Conservation (phyloP, 495 filamentous ascomycete species). For the Penicillium turbatum region DNA sequence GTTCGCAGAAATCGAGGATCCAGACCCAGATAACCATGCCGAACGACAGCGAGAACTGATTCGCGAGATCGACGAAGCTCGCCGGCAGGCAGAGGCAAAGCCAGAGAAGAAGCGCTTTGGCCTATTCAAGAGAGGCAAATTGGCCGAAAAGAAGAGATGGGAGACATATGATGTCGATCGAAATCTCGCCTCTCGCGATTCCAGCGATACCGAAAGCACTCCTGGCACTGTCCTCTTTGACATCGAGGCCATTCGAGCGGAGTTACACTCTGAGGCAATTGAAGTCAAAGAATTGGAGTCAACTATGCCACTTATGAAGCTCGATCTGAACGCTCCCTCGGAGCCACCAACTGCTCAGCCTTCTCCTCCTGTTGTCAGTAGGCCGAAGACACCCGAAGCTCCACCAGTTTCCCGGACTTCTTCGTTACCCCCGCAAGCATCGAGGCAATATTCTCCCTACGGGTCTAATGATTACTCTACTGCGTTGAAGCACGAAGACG, state of each 20-base stretch:
- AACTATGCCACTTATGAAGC: constrained; percentile 83
- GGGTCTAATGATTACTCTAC: constrained; percentile 18
- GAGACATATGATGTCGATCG: constrained; percentile 76
- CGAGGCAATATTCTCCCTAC: constrained; percentile 16
- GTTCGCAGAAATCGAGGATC: constrained; percentile 95
- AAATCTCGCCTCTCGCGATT: constrained; percentile 20
- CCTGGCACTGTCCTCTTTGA: constrained; percentile 74
- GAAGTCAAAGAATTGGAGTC: constrained; percentile 79
- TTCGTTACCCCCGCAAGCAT: constrained; percentile 27
- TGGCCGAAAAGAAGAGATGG: constrained; percentile 82
- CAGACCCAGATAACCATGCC: constrained; percentile 88
- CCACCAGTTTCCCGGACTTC: constrained; percentile 29
- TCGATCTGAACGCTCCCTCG: constrained; percentile 50
- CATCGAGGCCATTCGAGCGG: constrained; percentile 86
- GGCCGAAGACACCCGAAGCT: constrained; percentile 42
- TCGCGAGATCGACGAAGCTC: constrained; percentile 91
- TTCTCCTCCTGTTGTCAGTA: constrained; percentile 39
- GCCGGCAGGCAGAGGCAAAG: constrained; percentile 74
- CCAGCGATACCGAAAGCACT: constrained; percentile 25
- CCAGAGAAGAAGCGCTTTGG: constrained; percentile 69
- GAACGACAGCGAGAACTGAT: constrained; percentile 90
- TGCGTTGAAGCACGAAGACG: constrained; percentile 43
- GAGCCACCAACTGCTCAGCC: constrained; percentile 24
- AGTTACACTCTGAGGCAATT: constrained; percentile 72
- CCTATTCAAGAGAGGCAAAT: constrained; percentile 73